Evolutionary conservation across 1,284 basidiomycete genomes (phyloP).

Genomic region (Melanopsichium pennsylvanicum): DNA sequence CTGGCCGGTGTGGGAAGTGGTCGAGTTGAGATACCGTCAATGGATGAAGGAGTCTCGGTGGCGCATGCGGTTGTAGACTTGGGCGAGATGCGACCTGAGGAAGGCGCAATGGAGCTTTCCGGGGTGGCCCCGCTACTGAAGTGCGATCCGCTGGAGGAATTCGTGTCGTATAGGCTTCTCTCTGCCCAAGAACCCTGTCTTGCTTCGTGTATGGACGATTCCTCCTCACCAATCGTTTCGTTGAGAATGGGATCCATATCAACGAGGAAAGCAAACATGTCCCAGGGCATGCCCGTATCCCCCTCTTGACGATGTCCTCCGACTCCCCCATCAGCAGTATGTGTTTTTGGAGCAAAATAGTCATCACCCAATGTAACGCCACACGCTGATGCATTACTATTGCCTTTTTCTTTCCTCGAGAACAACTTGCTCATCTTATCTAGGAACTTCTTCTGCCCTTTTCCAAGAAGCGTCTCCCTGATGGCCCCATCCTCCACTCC

Average conservation of each 20-base stretch:
- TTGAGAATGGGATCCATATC: constrained; percentile 35
- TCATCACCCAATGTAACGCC: constrained; percentile 3
- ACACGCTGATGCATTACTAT: neutral
- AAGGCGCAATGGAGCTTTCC: constrained; percentile 27
- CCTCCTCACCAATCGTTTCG: constrained; percentile 16
- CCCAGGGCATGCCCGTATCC: constrained; percentile 36
- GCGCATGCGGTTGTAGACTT: neutral
- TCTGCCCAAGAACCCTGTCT: neutral
- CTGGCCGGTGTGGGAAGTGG: constrained; percentile 41
- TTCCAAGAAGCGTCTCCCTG: constrained; percentile 53
- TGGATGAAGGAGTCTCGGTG: neutral
- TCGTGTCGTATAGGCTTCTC: neutral
- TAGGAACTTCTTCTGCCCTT: constrained; percentile 51
- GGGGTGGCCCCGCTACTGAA: constrained; percentile 1
- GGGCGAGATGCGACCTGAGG: constrained; percentile 19
- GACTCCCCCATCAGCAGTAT: neutral
- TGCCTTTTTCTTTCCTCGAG: constrained; percentile 6
- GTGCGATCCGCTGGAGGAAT: constrained; percentile 3
- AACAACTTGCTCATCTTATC: constrained; percentile 34
- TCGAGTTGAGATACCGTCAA: too few relatives aligned
- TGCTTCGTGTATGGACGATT: neutral
- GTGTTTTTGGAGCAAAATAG: constrained; percentile 19
- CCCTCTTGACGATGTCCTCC: too few relatives aligned
- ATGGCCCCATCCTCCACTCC: constrained; percentile 54
- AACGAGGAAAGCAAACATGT: constrained; percentile 24